Percentiles rank a stretch among this genome's conserved stretches.
These are phyloP conservation scores for Poterioochromonas sp. DNA, from an alignment of 352 stramenopile genomes.

Conservation along the genomic window DNA sequence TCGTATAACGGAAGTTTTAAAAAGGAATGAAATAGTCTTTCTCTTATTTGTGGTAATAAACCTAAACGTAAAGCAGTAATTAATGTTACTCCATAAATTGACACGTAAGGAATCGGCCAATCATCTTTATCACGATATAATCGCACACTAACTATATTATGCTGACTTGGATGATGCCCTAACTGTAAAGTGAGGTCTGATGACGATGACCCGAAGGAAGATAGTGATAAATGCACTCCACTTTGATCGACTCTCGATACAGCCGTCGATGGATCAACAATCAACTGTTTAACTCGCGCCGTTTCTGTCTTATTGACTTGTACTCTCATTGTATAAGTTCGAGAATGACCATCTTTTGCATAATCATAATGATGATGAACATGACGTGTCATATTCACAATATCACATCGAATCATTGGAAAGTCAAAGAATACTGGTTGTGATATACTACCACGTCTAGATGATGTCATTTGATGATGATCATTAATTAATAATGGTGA, in stretches of 20 bases:
- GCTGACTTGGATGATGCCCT: constrained; percentile 1
- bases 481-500: not conserved
- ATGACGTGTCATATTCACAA: constrained; percentile 43
- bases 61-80: constrained; percentile 46
- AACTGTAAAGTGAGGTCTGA: not conserved
- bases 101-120: constrained; percentile 44
- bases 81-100: constrained; percentile 45
- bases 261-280: constrained; percentile 7
- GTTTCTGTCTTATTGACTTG: constrained; percentile 20
- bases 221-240: too few species aligned
- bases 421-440: not conserved
- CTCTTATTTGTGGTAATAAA: constrained; percentile 35
- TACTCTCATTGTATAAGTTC: constrained; percentile 46
- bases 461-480: not conserved
- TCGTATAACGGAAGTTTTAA: constrained; percentile 47
- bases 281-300: not conserved
- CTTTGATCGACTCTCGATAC: too few species aligned
- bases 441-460: too few species aligned
- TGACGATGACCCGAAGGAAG: constrained; percentile 18
- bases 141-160: constrained; percentile 26
- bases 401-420: constrained; percentile 35
- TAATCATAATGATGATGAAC: constrained; percentile 50
- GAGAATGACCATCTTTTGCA: constrained; percentile 43
- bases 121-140: constrained; percentile 42
- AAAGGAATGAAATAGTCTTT: constrained; percentile 40